Evolutionary conservation across 257 asterid species (phyloP), one percentile per base, ranked within the genome.

Genomic region (Scutellaria galericulata): DNA sequence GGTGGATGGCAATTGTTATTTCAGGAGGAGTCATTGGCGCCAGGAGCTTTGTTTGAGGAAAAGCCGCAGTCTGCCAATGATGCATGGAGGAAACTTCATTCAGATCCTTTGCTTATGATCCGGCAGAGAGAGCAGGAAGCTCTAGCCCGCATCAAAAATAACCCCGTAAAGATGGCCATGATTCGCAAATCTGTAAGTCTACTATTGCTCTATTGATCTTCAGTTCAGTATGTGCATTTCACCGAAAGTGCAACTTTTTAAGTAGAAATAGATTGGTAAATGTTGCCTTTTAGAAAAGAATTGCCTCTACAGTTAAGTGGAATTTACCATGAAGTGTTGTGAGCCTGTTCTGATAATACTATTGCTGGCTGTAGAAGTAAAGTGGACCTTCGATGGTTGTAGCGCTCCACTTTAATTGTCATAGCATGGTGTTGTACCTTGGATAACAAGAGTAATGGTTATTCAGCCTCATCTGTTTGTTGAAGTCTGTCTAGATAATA

Each of bases 61-160:
- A 91, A 90, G 80, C 95, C 96, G 7, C 93, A 87, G 73, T 84
- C 98, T n/a, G 90, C 99, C 51, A 91, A 90, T 71, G 99, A 92
- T 79, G 75, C 99, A 8, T 95, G 98, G 99, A 92, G 99, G 83
- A 95, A 95, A 78, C 97, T 95, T 66, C 96, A 89, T 79, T 84
- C 97, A 5, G 98, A 95, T 78, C 99, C 98, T 67, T 74, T 92
- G 88, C 98, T 92, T 77, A 68, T 92, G 87, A 95, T 95, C 71
- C 95, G 97, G 48, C 96, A 86, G 83, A 83, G 88, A 75, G 99
- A 95, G 83, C 99, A 95, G 80, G 96, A 95, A 80, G 95, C 99
- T 45, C 97, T 95, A 63, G 86, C 93, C 68, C 98, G 90, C 66
- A 90, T 95, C 72, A 91, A 85, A 84, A 95, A 95, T 80, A 95